Percentiles rank a stretch among this genome's conserved stretches.
Conservation (phyloP, 331 rosid species). For the Acacia concinna region DNA sequence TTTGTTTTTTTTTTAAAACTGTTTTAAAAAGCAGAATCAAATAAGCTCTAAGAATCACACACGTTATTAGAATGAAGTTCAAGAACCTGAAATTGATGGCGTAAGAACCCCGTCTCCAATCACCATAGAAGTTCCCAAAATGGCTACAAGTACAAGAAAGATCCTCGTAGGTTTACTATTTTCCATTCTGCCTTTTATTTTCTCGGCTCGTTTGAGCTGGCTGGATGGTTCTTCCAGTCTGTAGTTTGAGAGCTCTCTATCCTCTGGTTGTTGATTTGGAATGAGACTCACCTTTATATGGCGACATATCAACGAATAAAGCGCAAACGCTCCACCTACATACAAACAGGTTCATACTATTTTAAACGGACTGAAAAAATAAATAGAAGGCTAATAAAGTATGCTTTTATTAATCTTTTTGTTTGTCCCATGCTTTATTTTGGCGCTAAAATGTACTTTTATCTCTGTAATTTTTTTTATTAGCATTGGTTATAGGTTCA, state of each 20-base stretch:
- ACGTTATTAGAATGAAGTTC: no score
- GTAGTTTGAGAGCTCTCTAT: conserved; percentile 68
- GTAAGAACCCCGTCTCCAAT: conserved; percentile 92
- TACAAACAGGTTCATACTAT: neutral
- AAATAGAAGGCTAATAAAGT: no score
- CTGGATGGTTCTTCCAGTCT: conserved; percentile 54
- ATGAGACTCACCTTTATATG: conserved; percentile 60
- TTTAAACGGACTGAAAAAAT: no score
- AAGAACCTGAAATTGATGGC: conserved; percentile 75
- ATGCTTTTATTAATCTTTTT: no score
- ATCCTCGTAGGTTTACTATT: conserved; percentile 36
- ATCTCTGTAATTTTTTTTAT: no score
- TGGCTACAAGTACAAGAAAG: conserved; percentile 54
- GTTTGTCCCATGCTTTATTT: no score
- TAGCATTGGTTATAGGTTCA: no score
- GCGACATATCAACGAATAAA: conserved; percentile 69
- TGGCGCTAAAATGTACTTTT: no score
- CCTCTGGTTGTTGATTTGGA: conserved; percentile 86
- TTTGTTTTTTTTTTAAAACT: no score
- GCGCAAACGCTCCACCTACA: conserved; percentile 79
- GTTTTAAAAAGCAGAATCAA: no score
- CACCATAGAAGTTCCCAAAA: conserved; percentile 80
- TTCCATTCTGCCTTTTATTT: conserved; percentile 51
- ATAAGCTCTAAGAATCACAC: no score
- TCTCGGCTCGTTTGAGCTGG: conserved; percentile 44